These are phyloP conservation scores for Colletotrichum tanaceti DNA, from an alignment of 2,329 filamentous ascomycete species.

Conservation along the genomic window DNA sequence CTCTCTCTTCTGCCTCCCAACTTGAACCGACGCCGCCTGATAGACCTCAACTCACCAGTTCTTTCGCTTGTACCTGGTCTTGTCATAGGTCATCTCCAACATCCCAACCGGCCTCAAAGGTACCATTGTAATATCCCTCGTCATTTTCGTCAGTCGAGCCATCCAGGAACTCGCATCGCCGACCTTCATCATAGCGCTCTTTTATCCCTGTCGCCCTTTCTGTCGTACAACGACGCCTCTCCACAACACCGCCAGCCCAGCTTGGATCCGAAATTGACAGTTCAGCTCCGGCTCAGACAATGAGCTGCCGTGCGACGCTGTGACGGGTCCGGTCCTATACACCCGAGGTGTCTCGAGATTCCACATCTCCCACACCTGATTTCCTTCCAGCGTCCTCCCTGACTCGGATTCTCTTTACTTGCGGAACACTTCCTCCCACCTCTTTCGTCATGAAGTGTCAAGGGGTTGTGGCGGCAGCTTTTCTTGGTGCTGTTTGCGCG, in stretches of 20 bases:
- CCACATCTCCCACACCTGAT: not conserved
- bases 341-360: slow-evolving; percentile 9
- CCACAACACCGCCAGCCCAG: not conserved
- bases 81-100: not conserved
- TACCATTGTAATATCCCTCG: not conserved
- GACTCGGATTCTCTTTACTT: not conserved
- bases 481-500: slow-evolving; percentile 16
- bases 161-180: not conserved
- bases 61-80: not conserved
- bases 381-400: not conserved
- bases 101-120: not conserved
- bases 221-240: not conserved
- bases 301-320: slow-evolving; percentile 33
- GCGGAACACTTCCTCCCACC: not conserved
- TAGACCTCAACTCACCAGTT: not conserved
- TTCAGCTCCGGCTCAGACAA: slow-evolving; percentile 21
- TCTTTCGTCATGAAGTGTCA: slow-evolving; percentile 24
- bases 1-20: not conserved
- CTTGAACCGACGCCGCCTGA: slow-evolving; percentile 1
- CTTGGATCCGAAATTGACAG: slow-evolving; percentile 2
- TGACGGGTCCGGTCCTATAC: slow-evolving; percentile 31
- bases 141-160: not conserved
- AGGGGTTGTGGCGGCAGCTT: not conserved
- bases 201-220: not conserved
- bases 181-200: not conserved